Evolutionary conservation across 768 basidiomycete species (phyloP).

Genomic region (Boletus rufocinnamomeus): DNA sequence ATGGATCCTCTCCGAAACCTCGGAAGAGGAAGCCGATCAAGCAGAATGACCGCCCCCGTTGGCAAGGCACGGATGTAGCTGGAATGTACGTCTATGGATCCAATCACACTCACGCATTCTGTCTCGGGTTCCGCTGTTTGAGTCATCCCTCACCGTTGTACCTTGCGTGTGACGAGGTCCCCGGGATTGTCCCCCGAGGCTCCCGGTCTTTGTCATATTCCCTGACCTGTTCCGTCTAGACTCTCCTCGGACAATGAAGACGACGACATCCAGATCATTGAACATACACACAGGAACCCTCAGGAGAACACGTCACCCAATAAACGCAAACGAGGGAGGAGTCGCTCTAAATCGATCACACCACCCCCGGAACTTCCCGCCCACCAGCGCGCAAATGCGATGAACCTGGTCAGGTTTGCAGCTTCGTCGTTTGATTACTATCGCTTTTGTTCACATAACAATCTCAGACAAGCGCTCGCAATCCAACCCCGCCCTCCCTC

Average conservation of each 20-base stretch:
- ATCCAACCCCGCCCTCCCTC: conserved; percentile 45
- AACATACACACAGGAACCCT: conserved; percentile 31
- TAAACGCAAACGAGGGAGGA: conserved; percentile 51
- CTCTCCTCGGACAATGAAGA: conserved; percentile 48
- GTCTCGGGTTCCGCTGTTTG: not conserved
- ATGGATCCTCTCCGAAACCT: conserved; percentile 36
- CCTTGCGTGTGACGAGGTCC: conserved; percentile 1
- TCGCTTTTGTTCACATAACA: conserved; percentile 5
- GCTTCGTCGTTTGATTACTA: not conserved
- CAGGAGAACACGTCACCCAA: conserved; percentile 28
- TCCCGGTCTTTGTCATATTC: conserved; percentile 10
- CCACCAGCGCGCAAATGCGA: conserved; percentile 56
- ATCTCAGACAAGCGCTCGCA: conserved; percentile 50
- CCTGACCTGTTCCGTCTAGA: conserved; percentile 25
- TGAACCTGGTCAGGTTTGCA: conserved; percentile 60
- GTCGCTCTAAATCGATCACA: conserved; percentile 72
- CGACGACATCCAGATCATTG: conserved; percentile 44
- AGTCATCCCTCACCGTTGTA: not conserved
- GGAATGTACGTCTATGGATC: conserved; percentile 40
- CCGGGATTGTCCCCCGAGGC: conserved; percentile 17
- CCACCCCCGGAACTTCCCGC: conserved; percentile 67
- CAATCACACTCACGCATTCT: not conserved
- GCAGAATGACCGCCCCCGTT: conserved; percentile 37
- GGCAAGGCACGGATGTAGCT: conserved; percentile 44
- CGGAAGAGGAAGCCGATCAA: conserved; percentile 41